Conservation (phyloP, 352 stramenopile species). For the Elongisporangium undulatum region DNA sequence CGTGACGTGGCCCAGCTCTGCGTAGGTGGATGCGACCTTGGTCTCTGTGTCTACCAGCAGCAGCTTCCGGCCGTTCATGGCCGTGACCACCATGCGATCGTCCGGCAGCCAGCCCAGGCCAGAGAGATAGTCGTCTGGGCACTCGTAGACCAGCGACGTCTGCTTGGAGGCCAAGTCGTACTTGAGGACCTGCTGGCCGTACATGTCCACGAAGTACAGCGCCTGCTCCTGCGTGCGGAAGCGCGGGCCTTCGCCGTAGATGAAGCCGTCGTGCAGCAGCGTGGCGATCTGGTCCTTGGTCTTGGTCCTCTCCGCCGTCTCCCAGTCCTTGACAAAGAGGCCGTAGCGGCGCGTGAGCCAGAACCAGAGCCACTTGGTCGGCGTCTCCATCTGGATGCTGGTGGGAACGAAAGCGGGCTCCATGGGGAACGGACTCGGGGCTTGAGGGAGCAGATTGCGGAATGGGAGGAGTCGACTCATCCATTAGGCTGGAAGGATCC, state of each 20-base stretch:
- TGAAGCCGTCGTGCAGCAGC: constrained; percentile 29
- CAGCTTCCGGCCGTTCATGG: constrained; percentile 33
- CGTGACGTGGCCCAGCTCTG: constrained; percentile 41
- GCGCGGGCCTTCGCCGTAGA: constrained; percentile 50
- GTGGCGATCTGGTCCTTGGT: constrained; percentile 25
- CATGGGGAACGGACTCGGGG: background rate
- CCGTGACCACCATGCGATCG: constrained; percentile 26
- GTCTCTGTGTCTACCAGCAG: constrained; percentile 25
- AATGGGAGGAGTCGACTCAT: background rate
- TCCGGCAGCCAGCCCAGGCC: constrained; percentile 59
- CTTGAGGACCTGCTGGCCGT: constrained; percentile 38
- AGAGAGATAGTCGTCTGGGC: constrained; percentile 39
- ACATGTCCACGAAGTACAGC: constrained; percentile 64
- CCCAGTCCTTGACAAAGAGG: constrained; percentile 5
- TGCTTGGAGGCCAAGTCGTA: constrained; percentile 36
- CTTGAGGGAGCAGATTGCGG: background rate
- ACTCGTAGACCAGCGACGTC: constrained; percentile 33
- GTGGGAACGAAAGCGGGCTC: background rate
- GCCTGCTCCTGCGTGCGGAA: constrained; percentile 52
- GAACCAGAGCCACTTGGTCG: constrained; percentile 18
- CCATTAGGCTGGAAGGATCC: too few species aligned
- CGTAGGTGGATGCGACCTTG: constrained; percentile 31
- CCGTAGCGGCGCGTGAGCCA: constrained; percentile 11
- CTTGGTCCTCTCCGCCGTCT: constrained; percentile 1
- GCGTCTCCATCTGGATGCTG: background rate